Evolutionary conservation across 2,329 filamentous ascomycete genomes (phyloP), one percentile per base, ranked within the genome.

Genomic region (Fonsecaea erecta): DNA sequence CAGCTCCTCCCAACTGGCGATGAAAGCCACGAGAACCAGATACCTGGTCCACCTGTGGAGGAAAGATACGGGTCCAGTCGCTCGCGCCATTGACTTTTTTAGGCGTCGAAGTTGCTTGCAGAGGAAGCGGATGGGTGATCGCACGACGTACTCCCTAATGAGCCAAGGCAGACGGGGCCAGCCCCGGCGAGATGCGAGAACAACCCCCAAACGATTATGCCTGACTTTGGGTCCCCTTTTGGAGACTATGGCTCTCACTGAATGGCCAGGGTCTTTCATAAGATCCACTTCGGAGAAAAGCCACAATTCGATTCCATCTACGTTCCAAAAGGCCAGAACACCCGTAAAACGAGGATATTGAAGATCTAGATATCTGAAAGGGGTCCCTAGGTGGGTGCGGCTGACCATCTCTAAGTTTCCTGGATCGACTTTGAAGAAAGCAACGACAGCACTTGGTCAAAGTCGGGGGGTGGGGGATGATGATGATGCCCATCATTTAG

Each of bases 1-100:
- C 52, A 53, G 64, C 34, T 18, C 52, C 52, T 28, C 34, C 46
- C 34, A 28, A 55, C 53, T 60, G 54, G 59, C 54, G 60, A 32
- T 67, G 40, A 60, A 60, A 56, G 53, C 60, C 48, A 61, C 58
- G 52, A 64, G 52, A 52, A 55, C 56, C 62, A 60, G 34, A 59
- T 64, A 63, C n/a, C n/a, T n/a, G n/a, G 62, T 46, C 34, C 52
- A 21, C 40, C 30, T 48, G 62, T 32, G 62, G 37, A 52, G 28
- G 52, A 40, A 46, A 40, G 34, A 26, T 46, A 54, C 62, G 59
- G 62, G 62, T 56, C 59, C 59, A 59, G 34, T 46, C 7, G n/a
- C 34, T 40, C 40, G 18, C 40, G 57, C 43, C 54, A 62, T 67
- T 67, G 48, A 59, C 62, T 57, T 18, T 52, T 53, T 62, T 26